Percentiles rank a stretch among this genome's conserved stretches.
These are phyloP conservation scores for Coelastrella sp. DNA, from an alignment of 139 green algal species.

Conservation along the genomic window DNA sequence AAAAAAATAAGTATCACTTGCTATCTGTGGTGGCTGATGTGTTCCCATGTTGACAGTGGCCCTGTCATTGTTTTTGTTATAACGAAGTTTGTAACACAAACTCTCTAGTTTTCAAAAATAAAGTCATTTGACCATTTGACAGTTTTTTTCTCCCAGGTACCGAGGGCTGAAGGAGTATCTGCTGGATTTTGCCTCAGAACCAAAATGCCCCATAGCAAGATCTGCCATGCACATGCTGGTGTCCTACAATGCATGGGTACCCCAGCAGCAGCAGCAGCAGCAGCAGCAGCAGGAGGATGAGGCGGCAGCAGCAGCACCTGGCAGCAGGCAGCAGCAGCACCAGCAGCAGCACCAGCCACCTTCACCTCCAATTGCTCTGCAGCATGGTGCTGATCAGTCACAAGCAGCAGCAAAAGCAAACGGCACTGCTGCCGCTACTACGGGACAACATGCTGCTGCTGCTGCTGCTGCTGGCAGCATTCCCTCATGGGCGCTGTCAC, in stretches of 20 bases:
- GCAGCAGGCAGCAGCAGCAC: slow-evolving; percentile 9
- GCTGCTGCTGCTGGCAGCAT: slow-evolving; percentile 8
- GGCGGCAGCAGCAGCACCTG: neutral
- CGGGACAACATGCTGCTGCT: neutral
- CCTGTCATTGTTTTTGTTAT: neutral
- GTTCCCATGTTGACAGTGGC: no score
- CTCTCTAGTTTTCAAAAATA: no score
- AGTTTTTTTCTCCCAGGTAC: slow-evolving; percentile 2
- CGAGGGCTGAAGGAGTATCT: slow-evolving; percentile 24
- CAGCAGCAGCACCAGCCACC: neutral
- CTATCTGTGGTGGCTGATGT: no score
- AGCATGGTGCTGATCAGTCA: neutral
- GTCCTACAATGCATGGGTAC: neutral
- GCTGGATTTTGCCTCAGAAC: neutral
- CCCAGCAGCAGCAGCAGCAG: slow-evolving; percentile 35
- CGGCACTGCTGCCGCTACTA: neutral
- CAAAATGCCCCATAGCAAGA: slow-evolving; percentile 56
- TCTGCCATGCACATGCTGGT: slow-evolving; percentile 71
- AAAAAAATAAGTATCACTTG: no score
- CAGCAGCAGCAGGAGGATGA: neutral
- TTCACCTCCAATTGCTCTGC: neutral
- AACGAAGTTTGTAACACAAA: neutral
- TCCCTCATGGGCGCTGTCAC: slow-evolving; percentile 55
- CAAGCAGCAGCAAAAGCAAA: neutral
- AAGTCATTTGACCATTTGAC: no score